Evolutionary conservation across 805 yeast genomes (phyloP).

Genomic region (Myxozyma geophila): DNA sequence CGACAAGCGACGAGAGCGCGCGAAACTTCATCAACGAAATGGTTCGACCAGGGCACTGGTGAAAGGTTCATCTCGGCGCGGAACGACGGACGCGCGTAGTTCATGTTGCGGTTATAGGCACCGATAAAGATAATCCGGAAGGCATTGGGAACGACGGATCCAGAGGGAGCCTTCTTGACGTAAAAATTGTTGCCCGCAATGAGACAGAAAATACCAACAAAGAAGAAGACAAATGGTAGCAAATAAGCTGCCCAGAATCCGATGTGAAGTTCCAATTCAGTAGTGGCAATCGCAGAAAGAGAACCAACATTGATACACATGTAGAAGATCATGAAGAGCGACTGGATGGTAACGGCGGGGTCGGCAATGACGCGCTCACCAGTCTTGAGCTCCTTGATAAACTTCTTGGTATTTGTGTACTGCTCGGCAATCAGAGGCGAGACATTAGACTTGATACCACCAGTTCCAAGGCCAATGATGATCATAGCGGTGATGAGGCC

Average conservation of each 20-base stretch:
- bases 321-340: slow-evolving; percentile 76
- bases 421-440: slow-evolving; percentile 78
- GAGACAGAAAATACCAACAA: slow-evolving; percentile 60
- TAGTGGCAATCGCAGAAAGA: slow-evolving; percentile 74
- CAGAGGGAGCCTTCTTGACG: slow-evolving; percentile 63
- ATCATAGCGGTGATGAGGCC: slow-evolving; percentile 64
- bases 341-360: slow-evolving; percentile 71
- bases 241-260: slow-evolving; percentile 72
- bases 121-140: slow-evolving; percentile 54
- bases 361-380: slow-evolving; percentile 75
- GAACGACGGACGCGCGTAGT: slow-evolving; percentile 62
- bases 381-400: slow-evolving; percentile 57
- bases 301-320: slow-evolving; percentile 78
- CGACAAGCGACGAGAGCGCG: slow-evolving; percentile 72
- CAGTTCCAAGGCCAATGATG: slow-evolving; percentile 75
- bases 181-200: slow-evolving; percentile 59
- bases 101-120: slow-evolving; percentile 52
- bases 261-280: slow-evolving; percentile 65
- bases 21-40: slow-evolving; percentile 72
- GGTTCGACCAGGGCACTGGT: slow-evolving; percentile 60
- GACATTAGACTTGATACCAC: slow-evolving; percentile 78
- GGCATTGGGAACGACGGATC: slow-evolving; percentile 61
- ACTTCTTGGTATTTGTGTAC: slow-evolving; percentile 63
- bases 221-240: slow-evolving; percentile 65
- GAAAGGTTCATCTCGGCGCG: slow-evolving; percentile 52